Evolutionary conservation across 352 stramenopile species (phyloP), one percentile per base, ranked within the genome.

Genomic region (Pelagophyceae sp.): DNA sequence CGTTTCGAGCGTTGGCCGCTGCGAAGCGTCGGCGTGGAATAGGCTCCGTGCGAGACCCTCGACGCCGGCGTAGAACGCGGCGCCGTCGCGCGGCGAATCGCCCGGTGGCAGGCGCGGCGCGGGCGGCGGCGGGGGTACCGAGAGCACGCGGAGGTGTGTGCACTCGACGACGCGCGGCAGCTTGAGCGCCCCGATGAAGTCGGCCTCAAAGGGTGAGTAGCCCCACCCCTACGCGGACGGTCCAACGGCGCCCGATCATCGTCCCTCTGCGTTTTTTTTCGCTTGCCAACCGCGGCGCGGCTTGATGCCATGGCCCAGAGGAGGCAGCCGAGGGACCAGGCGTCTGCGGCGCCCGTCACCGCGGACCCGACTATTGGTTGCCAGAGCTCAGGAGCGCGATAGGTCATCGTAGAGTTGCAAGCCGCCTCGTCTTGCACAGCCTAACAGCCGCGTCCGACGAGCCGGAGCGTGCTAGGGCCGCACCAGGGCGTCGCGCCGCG

Each of bases 271-370:
- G n/a, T n/a, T n/a, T n/a, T n/a, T n/a, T n/a, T n/a, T n/a, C n/a
- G n/a, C n/a, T n/a, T n/a, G n/a, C n/a, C n/a, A n/a, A n/a, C n/a
- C n/a, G n/a, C n/a, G n/a, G n/a, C n/a, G n/a, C n/a, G n/a, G n/a
- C n/a, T n/a, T n/a, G n/a, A n/a, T n/a, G 93, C 87, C 82, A 96
- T 91, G 0, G 90, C 91, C 81, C 95, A 97, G 0, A 96, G 82
- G 20, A 92, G 77, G 76, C 91, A 96, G 1, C 92, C 92, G 33
- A 96, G 87, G 51, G 85, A 87, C 92, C 92, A 98, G 33, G 97
- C 90, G 80, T 98, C 92, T 0, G 89, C 84, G 25, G 87, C 88
- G 3, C 63, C 81, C 80, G 87, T 81, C 3, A 88, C 37, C 27
- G 77, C 80, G 29, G 76, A 63, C 64, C 76, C 63, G 17, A 84